Conservation (phyloP, 805 yeast genomes). For the Nakazawaea holstii region DNA sequence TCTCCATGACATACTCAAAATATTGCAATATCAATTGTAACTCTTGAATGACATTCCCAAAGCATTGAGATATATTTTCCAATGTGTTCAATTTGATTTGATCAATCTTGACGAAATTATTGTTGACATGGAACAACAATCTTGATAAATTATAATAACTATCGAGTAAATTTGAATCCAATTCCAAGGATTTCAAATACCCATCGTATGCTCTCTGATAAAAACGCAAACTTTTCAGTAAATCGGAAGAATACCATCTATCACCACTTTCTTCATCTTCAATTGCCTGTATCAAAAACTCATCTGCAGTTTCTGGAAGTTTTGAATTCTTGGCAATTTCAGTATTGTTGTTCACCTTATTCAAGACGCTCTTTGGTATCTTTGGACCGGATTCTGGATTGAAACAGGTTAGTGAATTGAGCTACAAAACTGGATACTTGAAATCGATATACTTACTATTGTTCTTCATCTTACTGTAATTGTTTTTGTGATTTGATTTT, state of each 20-base stretch:
- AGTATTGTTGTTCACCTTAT: not conserved
- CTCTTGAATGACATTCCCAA: conserved; percentile 33
- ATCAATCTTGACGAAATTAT: conserved; percentile 42
- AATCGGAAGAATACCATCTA: conserved; percentile 63
- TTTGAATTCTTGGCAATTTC: not conserved
- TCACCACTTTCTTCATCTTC: conserved; percentile 72
- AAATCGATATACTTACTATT: conserved; percentile 3
- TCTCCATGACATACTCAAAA: conserved; percentile 32
- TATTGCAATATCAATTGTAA: conserved; percentile 28
- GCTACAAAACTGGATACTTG: too few relatives aligned
- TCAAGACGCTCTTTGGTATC: conserved; percentile 13
- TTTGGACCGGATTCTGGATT: conserved; percentile 13
- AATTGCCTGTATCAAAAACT: conserved; percentile 50
- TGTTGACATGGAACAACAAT: conserved; percentile 53
- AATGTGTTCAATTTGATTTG: conserved; percentile 31
- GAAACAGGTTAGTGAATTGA: conserved; percentile 1
- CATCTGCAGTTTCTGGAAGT: conserved; percentile 41
- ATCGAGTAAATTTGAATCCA: conserved; percentile 30
- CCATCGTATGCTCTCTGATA: conserved; percentile 50
- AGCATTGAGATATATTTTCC: conserved; percentile 26
- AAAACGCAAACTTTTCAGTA: conserved; percentile 58
- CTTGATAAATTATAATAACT: conserved; percentile 56
- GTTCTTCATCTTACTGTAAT: not conserved
- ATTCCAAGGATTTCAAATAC: conserved; percentile 33
- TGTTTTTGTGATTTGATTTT: not conserved